Conservation (phyloP, 1,139 yeast species). For the Pichia sp. region DNA sequence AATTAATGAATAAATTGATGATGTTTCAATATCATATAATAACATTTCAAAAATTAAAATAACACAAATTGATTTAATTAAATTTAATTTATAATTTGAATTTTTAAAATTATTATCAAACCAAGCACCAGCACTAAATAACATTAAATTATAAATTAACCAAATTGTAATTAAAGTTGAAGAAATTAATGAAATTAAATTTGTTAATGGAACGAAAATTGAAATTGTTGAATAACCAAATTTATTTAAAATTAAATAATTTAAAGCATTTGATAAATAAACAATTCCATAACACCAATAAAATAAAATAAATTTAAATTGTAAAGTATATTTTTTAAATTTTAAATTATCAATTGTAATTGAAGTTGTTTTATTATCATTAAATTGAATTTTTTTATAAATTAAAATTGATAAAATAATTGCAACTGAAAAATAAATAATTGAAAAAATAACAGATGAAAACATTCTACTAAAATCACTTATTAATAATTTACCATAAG, state of each 20-base stretch:
- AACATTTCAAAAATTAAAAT: conserved; percentile 24
- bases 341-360: conserved; percentile 16
- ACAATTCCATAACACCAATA: conserved; percentile 17
- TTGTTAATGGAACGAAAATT: conserved; percentile 18
- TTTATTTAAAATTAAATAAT: conserved; percentile 23
- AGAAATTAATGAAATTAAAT: conserved; percentile 18
- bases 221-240: conserved; percentile 22
- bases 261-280: conserved; percentile 18
- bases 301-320: conserved; percentile 25
- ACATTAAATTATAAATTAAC: conserved; percentile 27
- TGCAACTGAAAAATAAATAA: conserved; percentile 18
- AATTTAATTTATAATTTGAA: conserved; percentile 10
- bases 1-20: conserved; percentile 25
- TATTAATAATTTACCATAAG: conserved; percentile 26
- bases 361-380: conserved; percentile 18
- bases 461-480: conserved; percentile 26
- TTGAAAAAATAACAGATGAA: conserved; percentile 18
- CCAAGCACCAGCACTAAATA: conserved; percentile 27
- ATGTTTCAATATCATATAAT: conserved; percentile 26
- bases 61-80: conserved; percentile 18
- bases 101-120: conserved; percentile 16
- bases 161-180: conserved; percentile 26
- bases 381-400: conserved; percentile 13
- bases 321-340: conserved; percentile 21
- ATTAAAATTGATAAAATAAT: conserved; percentile 15